phyloP scores from a whole-genome alignment of 306 rosid species.

The Inga leiocalycina region DNA sequence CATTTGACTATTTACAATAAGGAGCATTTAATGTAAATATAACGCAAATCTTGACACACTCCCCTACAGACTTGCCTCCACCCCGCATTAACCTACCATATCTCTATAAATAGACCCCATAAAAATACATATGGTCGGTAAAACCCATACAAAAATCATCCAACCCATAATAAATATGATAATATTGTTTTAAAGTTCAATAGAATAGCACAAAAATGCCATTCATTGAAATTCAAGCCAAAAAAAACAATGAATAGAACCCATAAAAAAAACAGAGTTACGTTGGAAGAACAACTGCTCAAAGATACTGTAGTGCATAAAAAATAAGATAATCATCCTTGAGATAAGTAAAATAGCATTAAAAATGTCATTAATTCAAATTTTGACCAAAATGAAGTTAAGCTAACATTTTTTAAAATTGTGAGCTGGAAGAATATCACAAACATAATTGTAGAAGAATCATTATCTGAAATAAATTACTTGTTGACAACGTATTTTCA shows the following conservation, averaged over 20 bases:
- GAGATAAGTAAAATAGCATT: conserved; percentile 29
- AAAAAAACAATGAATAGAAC: conserved; percentile 30
- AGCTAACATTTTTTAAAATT: neutral
- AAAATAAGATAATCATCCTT: neutral
- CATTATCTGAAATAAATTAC: neutral
- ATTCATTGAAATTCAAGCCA: conserved; percentile 3
- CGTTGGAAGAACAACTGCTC: conserved; percentile 15
- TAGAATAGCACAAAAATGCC: conserved; percentile 28
- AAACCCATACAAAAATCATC: conserved; percentile 6
- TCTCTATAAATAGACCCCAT: conserved; percentile 57
- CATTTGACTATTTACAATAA: too few species aligned
- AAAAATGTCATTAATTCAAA: conserved; percentile 24
- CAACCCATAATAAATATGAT: neutral
- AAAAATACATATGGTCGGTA: conserved; percentile 25
- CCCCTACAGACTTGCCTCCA: conserved; percentile 62
- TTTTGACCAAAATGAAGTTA: neutral
- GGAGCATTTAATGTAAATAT: too few species aligned
- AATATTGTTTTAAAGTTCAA: conserved; percentile 7
- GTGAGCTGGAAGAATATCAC: conserved; percentile 19
- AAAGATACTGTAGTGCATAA: neutral
- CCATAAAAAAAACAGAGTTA: conserved; percentile 19
- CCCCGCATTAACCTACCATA: conserved; percentile 99
- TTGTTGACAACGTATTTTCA: neutral
- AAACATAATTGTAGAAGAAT: neutral
- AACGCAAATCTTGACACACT: too few species aligned